These are phyloP conservation scores for Apiosordaria backusii DNA, from an alignment of 495 filamentous ascomycete species.

Conservation along the genomic window DNA sequence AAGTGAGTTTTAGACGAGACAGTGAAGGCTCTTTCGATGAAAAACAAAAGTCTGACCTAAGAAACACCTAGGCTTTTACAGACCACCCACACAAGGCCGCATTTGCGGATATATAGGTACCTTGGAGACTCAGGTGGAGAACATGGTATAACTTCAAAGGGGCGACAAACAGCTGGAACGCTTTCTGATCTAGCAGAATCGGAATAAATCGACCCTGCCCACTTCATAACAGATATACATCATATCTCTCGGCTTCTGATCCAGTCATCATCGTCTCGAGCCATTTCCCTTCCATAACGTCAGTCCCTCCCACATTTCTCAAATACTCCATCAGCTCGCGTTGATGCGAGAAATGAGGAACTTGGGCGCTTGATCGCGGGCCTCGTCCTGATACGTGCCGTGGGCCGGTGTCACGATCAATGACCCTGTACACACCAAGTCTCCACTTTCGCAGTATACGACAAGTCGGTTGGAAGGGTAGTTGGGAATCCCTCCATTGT, in stretches of 20 bases:
- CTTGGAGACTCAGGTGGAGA: too few relatives aligned
- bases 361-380: constrained; percentile 14
- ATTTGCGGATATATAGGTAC: too few relatives aligned
- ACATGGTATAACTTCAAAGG: too few relatives aligned
- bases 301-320: too few relatives aligned
- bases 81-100: too few relatives aligned
- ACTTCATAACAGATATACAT: neutral
- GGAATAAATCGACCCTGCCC: too few relatives aligned
- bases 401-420: constrained; percentile 36
- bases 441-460: constrained; percentile 52
- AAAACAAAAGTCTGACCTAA: neutral
- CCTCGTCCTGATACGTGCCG: constrained; percentile 16
- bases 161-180: too few relatives aligned
- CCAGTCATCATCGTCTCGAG: neutral
- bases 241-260: neutral
- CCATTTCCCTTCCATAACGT: neutral
- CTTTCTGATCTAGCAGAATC: too few relatives aligned
- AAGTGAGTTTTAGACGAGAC: too few relatives aligned
- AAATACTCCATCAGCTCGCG: constrained; percentile 6
- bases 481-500: constrained; percentile 44
- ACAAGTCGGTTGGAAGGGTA: constrained; percentile 43
- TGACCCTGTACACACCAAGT: constrained; percentile 52
- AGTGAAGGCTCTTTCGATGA: too few relatives aligned
- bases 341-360: constrained; percentile 20
- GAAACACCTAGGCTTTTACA: too few relatives aligned